Conservation (phyloP, 352 stramenopile genomes). For the Phytophthora crassamura region DNA sequence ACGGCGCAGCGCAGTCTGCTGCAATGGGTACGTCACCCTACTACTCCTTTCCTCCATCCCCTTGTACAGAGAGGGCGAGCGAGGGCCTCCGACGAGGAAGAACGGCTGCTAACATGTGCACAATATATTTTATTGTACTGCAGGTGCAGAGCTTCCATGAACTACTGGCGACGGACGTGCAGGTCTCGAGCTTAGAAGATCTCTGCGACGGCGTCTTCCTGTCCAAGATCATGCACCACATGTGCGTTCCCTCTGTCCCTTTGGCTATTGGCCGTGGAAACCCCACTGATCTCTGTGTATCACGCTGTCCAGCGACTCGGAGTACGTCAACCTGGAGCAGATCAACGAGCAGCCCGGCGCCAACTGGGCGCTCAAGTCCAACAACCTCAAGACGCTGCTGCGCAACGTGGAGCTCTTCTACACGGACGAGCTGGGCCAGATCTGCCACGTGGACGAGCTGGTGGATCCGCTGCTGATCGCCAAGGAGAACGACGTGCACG, state of each 20-base stretch:
- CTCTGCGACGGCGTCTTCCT: slow-evolving; percentile 86
- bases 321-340: slow-evolving; percentile 82
- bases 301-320: slow-evolving; percentile 55
- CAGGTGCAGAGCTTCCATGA: slow-evolving; percentile 83
- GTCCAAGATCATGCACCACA: slow-evolving; percentile 85
- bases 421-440: slow-evolving; percentile 79
- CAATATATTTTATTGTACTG: neutral
- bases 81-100: too few species aligned
- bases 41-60: neutral
- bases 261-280: neutral
- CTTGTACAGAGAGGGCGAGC: neutral
- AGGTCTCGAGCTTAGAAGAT: slow-evolving; percentile 54
- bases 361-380: slow-evolving; percentile 83
- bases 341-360: slow-evolving; percentile 62
- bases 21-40: slow-evolving; percentile 61
- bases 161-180: slow-evolving; percentile 50
- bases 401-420: slow-evolving; percentile 85
- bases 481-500: slow-evolving; percentile 70
- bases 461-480: slow-evolving; percentile 75
- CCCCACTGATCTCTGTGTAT: neutral
- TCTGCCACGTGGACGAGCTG: slow-evolving; percentile 72
- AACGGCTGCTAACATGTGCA: slow-evolving; percentile 3
- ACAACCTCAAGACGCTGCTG: slow-evolving; percentile 83
- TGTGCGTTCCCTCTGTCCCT: slow-evolving; percentile 51
- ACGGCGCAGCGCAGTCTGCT: slow-evolving; percentile 77